Evolutionary conservation across 225 moss, liverwort and hornwort species (phyloP).

Genomic region (Anthoceros angustus): DNA sequence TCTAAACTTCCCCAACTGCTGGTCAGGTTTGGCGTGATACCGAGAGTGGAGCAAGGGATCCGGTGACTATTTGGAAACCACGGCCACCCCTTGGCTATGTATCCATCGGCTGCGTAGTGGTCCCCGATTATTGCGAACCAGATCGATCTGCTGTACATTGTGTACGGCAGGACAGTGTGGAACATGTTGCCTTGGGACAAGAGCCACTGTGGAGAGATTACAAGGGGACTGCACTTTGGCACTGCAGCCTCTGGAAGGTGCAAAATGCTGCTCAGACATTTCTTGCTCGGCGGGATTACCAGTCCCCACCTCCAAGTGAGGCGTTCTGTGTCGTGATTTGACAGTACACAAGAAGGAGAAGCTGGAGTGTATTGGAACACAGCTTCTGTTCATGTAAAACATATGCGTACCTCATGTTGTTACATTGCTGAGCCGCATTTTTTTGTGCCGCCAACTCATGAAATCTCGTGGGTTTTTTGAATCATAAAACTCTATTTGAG

Average conservation of each 20-base stretch:
- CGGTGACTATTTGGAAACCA: slow-evolving; percentile 85
- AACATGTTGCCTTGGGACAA: slow-evolving; percentile 57
- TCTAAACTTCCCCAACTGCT: background rate
- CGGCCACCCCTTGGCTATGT: slow-evolving; percentile 61
- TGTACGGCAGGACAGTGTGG: slow-evolving; percentile 52
- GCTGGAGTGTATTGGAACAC: background rate
- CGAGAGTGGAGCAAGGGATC: slow-evolving; percentile 53
- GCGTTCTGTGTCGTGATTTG: slow-evolving; percentile 39
- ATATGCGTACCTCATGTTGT: no score
- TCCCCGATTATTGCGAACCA: slow-evolving; percentile 79
- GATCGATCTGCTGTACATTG: slow-evolving; percentile 49
- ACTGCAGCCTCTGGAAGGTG: slow-evolving; percentile 93
- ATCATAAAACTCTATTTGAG: no score
- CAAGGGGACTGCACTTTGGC: slow-evolving; percentile 57
- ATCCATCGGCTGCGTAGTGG: slow-evolving; percentile 66
- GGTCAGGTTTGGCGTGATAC: slow-evolving; percentile 76
- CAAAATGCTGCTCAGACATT: slow-evolving; percentile 74
- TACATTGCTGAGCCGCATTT: no score
- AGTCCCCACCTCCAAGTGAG: slow-evolving; percentile 59
- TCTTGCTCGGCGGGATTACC: slow-evolving; percentile 67
- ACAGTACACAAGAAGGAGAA: background rate
- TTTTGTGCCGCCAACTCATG: no score
- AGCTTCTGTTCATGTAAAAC: background rate
- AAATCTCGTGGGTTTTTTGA: no score
- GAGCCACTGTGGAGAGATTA: slow-evolving; percentile 50